phyloP scores from a whole-genome alignment of 345 rosid species.

The Pelargonium nanum region DNA sequence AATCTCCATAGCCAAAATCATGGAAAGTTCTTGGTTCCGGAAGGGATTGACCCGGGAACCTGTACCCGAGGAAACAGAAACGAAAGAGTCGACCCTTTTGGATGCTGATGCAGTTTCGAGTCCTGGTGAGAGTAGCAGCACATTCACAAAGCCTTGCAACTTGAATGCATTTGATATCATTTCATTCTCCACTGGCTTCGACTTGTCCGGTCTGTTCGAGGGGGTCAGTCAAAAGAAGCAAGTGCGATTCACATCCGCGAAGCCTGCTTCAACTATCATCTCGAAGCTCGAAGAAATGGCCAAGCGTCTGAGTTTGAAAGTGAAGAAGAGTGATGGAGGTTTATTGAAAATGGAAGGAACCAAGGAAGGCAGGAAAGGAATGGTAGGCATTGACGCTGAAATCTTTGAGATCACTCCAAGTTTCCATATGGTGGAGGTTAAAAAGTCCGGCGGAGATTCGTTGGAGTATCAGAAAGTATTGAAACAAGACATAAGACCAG shows the following conservation, averaged over 20 bases:
- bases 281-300: neutral
- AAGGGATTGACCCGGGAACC: neutral
- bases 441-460: neutral
- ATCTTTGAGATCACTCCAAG: neutral
- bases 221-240: neutral
- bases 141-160: neutral
- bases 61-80: neutral
- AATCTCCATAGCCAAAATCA: neutral
- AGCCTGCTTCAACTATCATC: neutral
- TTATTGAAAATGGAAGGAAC: neutral
- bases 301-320: neutral
- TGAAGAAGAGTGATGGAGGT: neutral
- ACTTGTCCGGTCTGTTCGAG: neutral
- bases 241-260: neutral
- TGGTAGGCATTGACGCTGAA: neutral
- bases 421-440: neutral
- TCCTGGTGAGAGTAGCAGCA: neutral
- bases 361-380: neutral
- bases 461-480: neutral
- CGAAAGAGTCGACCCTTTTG: neutral
- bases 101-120: neutral
- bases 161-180: neutral
- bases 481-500: neutral
- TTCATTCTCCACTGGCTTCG: neutral
- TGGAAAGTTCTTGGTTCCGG: neutral